Percentiles rank a stretch among this genome's conserved stretches.
phyloP scores from a whole-genome alignment of 2,329 filamentous ascomycete genomes.

The Zymoseptoria pseudotritici region DNA sequence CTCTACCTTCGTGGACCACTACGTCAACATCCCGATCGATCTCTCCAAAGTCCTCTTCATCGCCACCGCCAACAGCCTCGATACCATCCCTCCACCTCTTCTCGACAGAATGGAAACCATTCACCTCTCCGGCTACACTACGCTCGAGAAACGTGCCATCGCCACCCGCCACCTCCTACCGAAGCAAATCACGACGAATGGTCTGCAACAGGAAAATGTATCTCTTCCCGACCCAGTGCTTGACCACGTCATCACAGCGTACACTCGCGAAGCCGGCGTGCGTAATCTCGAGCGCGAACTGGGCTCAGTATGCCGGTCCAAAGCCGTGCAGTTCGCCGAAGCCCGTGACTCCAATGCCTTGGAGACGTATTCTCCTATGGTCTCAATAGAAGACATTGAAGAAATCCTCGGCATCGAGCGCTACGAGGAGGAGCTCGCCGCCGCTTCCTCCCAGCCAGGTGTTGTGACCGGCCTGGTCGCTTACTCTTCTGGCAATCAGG shows the following conservation, averaged over 20 bases:
- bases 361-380: conserved; percentile 59
- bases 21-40: conserved; percentile 91
- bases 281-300: conserved; percentile 94
- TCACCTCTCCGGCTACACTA: conserved; percentile 87
- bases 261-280: conserved; percentile 93
- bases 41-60: conserved; percentile 96
- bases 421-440: conserved; percentile 92
- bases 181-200: conserved; percentile 89
- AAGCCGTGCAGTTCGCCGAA: conserved; percentile 91
- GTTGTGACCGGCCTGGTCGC: conserved; percentile 95
- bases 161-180: conserved; percentile 88
- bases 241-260: conserved; percentile 90
- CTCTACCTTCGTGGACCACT: conserved; percentile 89
- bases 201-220: conserved; percentile 68
- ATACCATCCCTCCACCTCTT: conserved; percentile 89
- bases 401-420: conserved; percentile 85
- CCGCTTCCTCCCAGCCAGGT: conserved; percentile 71
- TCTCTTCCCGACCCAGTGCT: conserved; percentile 74
- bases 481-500: conserved; percentile 86
- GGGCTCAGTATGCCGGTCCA: conserved; percentile 85
- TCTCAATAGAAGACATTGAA: conserved; percentile 77
- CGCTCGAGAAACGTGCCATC: conserved; percentile 92
- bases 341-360: conserved; percentile 67
- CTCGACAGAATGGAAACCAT: conserved; percentile 98
- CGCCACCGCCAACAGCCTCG: conserved; percentile 87